A percentile compares a stretch with the other conserved stretches of the same genome.
Evolutionary conservation across 129 eudicot species (phyloP).

Genomic region (Helianthus annuus): DNA sequence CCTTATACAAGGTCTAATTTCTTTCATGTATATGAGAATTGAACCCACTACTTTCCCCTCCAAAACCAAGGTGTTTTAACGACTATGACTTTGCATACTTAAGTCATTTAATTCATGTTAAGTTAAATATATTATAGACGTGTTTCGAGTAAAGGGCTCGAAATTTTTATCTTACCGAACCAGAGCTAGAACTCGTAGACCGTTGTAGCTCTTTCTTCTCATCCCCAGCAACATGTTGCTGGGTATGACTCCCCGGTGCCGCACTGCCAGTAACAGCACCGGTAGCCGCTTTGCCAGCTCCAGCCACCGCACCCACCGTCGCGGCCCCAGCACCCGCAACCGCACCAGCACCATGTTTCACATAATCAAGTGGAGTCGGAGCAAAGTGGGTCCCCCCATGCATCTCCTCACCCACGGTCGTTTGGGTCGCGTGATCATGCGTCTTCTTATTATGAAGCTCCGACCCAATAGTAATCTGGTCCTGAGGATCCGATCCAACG

Average conservation of each 20-base stretch:
- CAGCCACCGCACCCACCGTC: slow-evolving; percentile 34
- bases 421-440: background rate
- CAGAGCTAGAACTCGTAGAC: slow-evolving; percentile 52
- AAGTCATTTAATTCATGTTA: no score
- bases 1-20: no score
- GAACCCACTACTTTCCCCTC: no score
- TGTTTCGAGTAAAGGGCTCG: no score
- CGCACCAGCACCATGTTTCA: slow-evolving; percentile 34
- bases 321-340: slow-evolving; percentile 41
- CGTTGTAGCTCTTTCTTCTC: slow-evolving; percentile 36
- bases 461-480: slow-evolving; percentile 28
- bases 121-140: no score
- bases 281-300: slow-evolving; percentile 30
- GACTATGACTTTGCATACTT: no score
- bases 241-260: slow-evolving; percentile 18
- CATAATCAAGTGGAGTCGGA: slow-evolving; percentile 29
- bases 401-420: slow-evolving; percentile 14
- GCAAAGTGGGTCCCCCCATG: slow-evolving; percentile 34
- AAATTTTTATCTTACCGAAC: slow-evolving; percentile 35
- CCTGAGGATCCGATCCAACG: background rate
- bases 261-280: slow-evolving; percentile 36
- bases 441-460: background rate
- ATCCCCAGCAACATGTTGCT: slow-evolving; percentile 31
- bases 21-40: no score
- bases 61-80: no score